Evolutionary conservation across 108 stramenopile genomes (phyloP), one percentile per base, ranked within the genome.

Genomic region (Stephanodiscus minutulus): DNA sequence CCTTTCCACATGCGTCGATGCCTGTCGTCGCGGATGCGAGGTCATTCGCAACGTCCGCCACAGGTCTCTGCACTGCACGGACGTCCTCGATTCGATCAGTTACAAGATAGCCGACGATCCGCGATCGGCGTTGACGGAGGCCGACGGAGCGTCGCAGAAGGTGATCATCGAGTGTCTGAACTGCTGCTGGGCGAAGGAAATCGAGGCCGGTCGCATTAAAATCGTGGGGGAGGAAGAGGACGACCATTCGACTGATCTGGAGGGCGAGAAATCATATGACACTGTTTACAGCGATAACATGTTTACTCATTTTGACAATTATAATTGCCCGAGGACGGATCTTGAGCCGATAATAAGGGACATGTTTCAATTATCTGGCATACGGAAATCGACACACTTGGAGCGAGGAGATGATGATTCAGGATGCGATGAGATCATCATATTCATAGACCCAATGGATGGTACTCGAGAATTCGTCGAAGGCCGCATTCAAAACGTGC

Each of bases 381-480:
- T 18, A 35, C 0, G 0, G 9, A n/a, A 29, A 29, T 36, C 33
- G 39, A 37, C n/a, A 6, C 29, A 58, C 53, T 48, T 22, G 5
- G 52, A 55, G 39, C 39, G 28, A 5, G 35, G 18, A 17, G 18
- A 33, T 29, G 33, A 18, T 18, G 35, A 18, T 6, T 31, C 31
- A 12, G 31, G 24, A 22, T 5, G 44, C 48, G 41, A 43, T 41
- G 66, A 68, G 28, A 53, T 78, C 11, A 78, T 78, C 15, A 58
- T 93, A 25, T 93, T 88, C 72, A 90, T 93, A 33, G 92, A 93
- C 82, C 90, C 92, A 5, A 50, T 93, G 49, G 92, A 93, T 66
- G 92, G 92, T 15, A 93, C 92, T 0, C 79, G 92, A 48, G 92
- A 93, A 69, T 93, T 90, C 70, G 90, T 93, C 15, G 90, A 93